Base-by-base conservation (phyloP, 495 filamentous ascomycete species). In the Filosporella fistucella region DNA sequence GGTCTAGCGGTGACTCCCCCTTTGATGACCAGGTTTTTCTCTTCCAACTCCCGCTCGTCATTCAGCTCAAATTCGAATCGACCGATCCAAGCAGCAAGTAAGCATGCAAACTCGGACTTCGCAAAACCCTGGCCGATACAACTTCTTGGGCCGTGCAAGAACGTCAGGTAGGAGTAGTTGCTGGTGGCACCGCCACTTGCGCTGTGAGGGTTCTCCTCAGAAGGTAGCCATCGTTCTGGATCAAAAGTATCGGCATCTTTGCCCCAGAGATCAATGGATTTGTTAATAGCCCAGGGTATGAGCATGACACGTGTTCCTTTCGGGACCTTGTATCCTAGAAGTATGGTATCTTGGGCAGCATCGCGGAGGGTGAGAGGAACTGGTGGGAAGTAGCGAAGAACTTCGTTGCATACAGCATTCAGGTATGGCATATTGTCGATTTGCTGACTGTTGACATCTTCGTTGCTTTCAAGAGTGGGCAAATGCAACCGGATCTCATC, bases 101-200 rank as follows among this genome's bases (percentile, higher is more conserved):
- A 65, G 58, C 81, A 88, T 7, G 85, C 86, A 62, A 94, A 86
- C 71, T 96, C 93, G 0, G 80, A 71, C 64, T 81, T 85, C 0
- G 90, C 86, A 66, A 98, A 98, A 2, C 72, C 72, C 63, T 71
- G 68, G 5, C 81, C 81, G 41, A 85, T 83, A 55, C 81, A 85
- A 32, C 72, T 77, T 40, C 80, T 57, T 3, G 80, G 72, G 0
- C 81, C 81, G 47, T 80, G 77, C 22, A 82, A 58, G 51, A 83
- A 84, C 0, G 79, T 81, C 60, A 84, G 56, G 57, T 81, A 78
- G 24, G 68, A 70, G 39, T 72, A 81, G 49, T 83, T 80, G 63
- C 75, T 81, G 8, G 54, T 43, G 7, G 75, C 73, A 8, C 73
- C 75, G 13, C 74, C 75, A 49, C 63, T 71, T 2, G 64, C 65